Conservation (phyloP, 768 basidiomycete genomes). For the Cystofilobasidium macerans region DNA sequence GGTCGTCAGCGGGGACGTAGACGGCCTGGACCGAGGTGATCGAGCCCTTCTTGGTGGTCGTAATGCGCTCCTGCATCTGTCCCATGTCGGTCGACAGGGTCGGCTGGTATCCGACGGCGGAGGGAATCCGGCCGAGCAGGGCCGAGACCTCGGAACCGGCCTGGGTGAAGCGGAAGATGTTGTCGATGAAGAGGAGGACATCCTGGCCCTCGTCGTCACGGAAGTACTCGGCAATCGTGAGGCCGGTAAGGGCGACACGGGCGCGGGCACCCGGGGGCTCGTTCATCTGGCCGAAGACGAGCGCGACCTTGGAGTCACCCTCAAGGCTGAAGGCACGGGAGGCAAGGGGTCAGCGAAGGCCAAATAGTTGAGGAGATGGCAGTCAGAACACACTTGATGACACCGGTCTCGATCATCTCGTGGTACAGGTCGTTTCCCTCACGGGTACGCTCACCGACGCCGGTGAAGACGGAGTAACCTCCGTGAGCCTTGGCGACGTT, state of each 20-base stretch:
- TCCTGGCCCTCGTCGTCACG: slow-evolving; percentile 99
- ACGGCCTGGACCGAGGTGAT: slow-evolving; percentile 99
- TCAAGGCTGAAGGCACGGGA: slow-evolving; percentile 35
- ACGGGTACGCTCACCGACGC: slow-evolving; percentile 98
- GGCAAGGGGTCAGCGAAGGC: neutral
- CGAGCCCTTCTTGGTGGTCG: slow-evolving; percentile 99
- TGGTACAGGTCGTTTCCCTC: slow-evolving; percentile 78
- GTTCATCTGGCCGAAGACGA: slow-evolving; percentile 99
- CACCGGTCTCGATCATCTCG: slow-evolving; percentile 98
- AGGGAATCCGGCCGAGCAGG: slow-evolving; percentile 98
- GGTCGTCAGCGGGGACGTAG: slow-evolving; percentile 97
- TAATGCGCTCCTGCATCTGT: slow-evolving; percentile 99
- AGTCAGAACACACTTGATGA: slow-evolving; percentile 58
- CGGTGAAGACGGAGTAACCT: slow-evolving; percentile 99
- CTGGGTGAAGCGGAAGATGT: slow-evolving; percentile 76
- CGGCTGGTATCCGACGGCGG: slow-evolving; percentile 99
- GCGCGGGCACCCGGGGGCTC: slow-evolving; percentile 99
- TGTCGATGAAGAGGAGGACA: slow-evolving; percentile 99
- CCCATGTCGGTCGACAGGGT: slow-evolving; percentile 99
- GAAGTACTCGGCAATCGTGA: slow-evolving; percentile 99
- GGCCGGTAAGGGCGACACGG: slow-evolving; percentile 97
- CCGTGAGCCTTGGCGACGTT: slow-evolving; percentile 99
- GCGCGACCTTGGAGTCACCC: slow-evolving; percentile 99
- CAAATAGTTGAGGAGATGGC: neutral
- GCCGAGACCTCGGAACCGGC: slow-evolving; percentile 99